Evolutionary conservation across 2,329 filamentous ascomycete genomes (phyloP), one percentile per base, ranked within the genome.

Genomic region (Xylariaceae sp.): DNA sequence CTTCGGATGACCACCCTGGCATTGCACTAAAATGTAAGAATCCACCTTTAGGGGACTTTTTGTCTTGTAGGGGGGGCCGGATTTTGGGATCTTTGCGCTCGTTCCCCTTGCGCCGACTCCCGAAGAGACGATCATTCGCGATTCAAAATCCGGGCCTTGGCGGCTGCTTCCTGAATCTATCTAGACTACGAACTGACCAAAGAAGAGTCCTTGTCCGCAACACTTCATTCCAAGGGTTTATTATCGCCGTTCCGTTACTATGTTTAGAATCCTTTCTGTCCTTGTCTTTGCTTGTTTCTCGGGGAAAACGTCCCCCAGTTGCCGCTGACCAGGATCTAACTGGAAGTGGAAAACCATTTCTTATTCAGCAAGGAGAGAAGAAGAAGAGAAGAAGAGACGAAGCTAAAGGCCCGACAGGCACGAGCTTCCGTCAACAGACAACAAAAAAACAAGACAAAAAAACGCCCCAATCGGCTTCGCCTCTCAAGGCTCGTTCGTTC

Each of bases 381-480:
- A 45, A 45, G 5, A 30, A 4, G 4, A 30, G 23, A 30, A 30
- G 23, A 30, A 30, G 23, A 30, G 23, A 30, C 23, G 23, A 30
- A 5, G 23, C 23, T 30, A 13, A 45, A 45, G 42, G 13, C 42
- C 42, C 42, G 42, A 45, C 42, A 45, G 13, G 42, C 42, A 30
- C 42, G 5, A 45, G 5, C 13, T n/a, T 15, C 5, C 23, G 23
- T 30, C 23, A 30, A 30, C 23, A 30, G 23, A 30, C 23, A 30
- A 30, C 23, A 5, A 30, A 30, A 30, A 30, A 2, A 5, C 23
- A 5, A 30, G 23, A 30, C 23, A 30, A 30, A 30, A 13, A 45
- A 45, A 45, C 39, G 51, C 47, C 53, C 17, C 4, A 15, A 53
- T 55, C 55, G 61, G 50, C 55, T 52, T 60, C 54, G 53, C 50